Evolutionary conservation across 2,329 filamentous ascomycete genomes (phyloP), one percentile per base, ranked within the genome.

Genomic region (Fusarium phyllophilum): DNA sequence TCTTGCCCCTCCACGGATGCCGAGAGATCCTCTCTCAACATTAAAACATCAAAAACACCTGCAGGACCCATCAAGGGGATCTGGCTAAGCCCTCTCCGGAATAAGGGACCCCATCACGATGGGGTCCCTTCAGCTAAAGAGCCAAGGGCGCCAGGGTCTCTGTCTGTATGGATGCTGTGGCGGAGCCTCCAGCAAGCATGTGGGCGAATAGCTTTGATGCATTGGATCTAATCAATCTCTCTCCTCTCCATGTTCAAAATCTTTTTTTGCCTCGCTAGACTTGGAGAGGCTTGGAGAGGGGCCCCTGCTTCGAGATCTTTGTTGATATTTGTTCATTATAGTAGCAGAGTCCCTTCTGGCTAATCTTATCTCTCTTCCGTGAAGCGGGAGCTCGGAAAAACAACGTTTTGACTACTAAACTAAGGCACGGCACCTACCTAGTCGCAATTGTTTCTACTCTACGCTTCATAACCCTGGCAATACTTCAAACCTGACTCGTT

Each of bases 141-240:
- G 57, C 49, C 63, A 63, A 48, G 39, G 26, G 33, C 31, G 36
- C 64, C 44, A 69, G 64, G 68, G 64, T 52, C 58, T 42, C 58
- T 42, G 24, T 58, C 59, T 44, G 26, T 56, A 64, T 42, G 31
- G 39, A 51, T 45, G 51, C 55, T 52, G 39, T 46, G 52, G 68
- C 58, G 60, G 68, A 71, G 68, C 18, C 41, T 46, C 42, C 29
- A 41, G 17, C 41, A 41, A 62, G 51, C 73, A 73, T 75, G 36
- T 73, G 56, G 69, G 59, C 69, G 69, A 68, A 71, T 73, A 52
- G 56, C 38, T 51, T 48, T 41, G 42, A 63, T 42, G 52, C 45
- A 73, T 62, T 75, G 66, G 56, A 75, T 75, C 73, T 75, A 75
- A 75, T 75, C 73, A 73, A 75, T 75, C 73, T 73, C 39, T 69